Conservation (phyloP, 805 yeast species). For the Yarrowia sp. region DNA sequence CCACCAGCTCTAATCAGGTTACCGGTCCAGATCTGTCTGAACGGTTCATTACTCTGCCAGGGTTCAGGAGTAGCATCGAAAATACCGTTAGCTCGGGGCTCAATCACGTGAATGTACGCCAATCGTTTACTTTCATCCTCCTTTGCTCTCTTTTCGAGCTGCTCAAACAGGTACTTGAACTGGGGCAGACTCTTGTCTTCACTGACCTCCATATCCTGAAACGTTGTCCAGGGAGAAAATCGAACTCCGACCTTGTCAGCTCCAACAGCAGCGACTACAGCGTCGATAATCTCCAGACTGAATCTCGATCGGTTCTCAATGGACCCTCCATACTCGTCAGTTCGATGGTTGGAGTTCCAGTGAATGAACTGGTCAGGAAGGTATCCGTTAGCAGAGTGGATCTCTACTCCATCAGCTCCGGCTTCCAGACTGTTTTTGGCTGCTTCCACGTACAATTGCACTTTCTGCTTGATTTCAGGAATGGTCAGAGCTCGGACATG, state of each 20-base stretch:
- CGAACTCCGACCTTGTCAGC: constrained; percentile 50
- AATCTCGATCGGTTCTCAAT: constrained; percentile 56
- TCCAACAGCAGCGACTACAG: constrained; percentile 46
- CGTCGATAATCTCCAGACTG: constrained; percentile 52
- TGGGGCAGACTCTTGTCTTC: constrained; percentile 30
- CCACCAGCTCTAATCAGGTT: constrained; percentile 45
- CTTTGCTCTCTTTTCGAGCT: constrained; percentile 43
- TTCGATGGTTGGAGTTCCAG: constrained; percentile 48
- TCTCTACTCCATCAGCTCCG: constrained; percentile 63
- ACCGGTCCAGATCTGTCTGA: constrained; percentile 48
- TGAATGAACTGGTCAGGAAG: constrained; percentile 50
- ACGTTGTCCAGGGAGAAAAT: constrained; percentile 33
- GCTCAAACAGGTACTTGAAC: constrained; percentile 44
- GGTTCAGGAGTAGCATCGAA: constrained; percentile 31
- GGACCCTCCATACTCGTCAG: constrained; percentile 62
- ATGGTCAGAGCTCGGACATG: constrained; percentile 41
- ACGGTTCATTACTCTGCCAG: constrained; percentile 28
- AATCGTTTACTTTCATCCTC: constrained; percentile 36
- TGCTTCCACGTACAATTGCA: constrained; percentile 49
- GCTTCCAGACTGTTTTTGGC: constrained; percentile 53
- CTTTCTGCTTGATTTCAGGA: constrained; percentile 46
- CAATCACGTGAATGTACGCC: constrained; percentile 44
- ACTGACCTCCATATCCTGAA: constrained; percentile 28
- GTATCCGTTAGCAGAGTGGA: constrained; percentile 66
- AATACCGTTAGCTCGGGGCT: constrained; percentile 39